Percentiles rank a stretch among this genome's conserved stretches.
phyloP scores from a whole-genome alignment of 1,139 yeast species.

The Candida gigantensis region DNA sequence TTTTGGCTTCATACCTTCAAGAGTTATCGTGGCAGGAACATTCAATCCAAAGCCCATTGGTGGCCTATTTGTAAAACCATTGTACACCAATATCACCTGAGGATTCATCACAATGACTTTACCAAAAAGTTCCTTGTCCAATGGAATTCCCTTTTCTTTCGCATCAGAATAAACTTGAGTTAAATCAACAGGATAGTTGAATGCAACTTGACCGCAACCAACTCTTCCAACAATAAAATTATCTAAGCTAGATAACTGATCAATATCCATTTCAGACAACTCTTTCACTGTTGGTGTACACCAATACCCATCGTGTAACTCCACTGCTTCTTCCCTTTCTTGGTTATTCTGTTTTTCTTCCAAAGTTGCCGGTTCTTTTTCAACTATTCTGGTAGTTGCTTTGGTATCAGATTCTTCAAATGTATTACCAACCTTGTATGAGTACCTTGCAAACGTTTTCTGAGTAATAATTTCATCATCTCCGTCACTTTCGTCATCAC shows the following conservation, averaged over 20 bases:
- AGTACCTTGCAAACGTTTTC: slow-evolving; percentile 16
- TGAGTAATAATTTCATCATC: slow-evolving; percentile 16
- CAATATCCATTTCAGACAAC: slow-evolving; percentile 46
- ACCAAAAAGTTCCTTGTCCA: slow-evolving; percentile 51
- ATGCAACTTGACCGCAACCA: slow-evolving; percentile 66
- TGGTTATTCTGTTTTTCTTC: slow-evolving; percentile 1
- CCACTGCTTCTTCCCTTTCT: slow-evolving; percentile 10
- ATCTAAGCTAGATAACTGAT: slow-evolving; percentile 58
- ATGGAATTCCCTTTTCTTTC: slow-evolving; percentile 30
- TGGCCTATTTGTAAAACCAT: slow-evolving; percentile 56
- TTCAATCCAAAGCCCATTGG: slow-evolving; percentile 73
- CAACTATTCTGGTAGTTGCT: slow-evolving; percentile 5
- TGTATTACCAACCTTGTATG: slow-evolving; percentile 16
- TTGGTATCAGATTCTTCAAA: slow-evolving; percentile 6
- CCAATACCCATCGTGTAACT: slow-evolving; percentile 63
- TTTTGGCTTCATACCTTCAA: slow-evolving; percentile 64
- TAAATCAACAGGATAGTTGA: slow-evolving; percentile 71
- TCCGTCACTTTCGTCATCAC: slow-evolving; percentile 24
- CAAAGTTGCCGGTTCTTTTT: slow-evolving; percentile 11
- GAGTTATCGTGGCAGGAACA: slow-evolving; percentile 79
- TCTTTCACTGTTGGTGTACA: slow-evolving; percentile 68
- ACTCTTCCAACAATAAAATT: slow-evolving; percentile 76
- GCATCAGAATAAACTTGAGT: slow-evolving; percentile 34
- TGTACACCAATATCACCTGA: slow-evolving; percentile 66
- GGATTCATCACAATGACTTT: slow-evolving; percentile 57